Conservation (phyloP, 805 yeast genomes). For the Kazachstania africana region DNA sequence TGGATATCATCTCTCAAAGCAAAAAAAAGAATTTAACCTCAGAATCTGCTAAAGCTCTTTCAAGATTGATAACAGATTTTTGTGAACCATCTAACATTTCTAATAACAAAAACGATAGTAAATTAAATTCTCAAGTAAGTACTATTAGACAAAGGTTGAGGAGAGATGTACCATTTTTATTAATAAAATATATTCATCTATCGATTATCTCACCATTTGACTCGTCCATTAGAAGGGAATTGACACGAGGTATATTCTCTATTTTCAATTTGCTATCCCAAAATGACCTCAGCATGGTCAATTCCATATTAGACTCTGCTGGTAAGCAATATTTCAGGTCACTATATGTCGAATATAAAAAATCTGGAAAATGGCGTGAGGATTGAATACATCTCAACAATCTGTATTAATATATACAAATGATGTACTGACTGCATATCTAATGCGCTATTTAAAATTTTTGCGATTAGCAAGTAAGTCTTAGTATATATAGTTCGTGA, state of each 20-base stretch:
- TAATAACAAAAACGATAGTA: conserved; percentile 20
- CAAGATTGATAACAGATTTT: conserved; percentile 51
- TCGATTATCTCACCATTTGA: conserved; percentile 41
- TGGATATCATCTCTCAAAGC: conserved; percentile 34
- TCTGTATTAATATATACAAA: too few relatives aligned
- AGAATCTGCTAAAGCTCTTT: conserved; percentile 35
- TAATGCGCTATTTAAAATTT: too few relatives aligned
- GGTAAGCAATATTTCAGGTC: conserved; percentile 58
- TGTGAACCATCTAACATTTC: conserved; percentile 51
- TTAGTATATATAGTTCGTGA: too few relatives aligned
- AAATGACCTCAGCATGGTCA: conserved; percentile 51
- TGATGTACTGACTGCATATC: too few relatives aligned
- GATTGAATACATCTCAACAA: conserved; percentile 25
- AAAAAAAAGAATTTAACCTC: conserved; percentile 12
- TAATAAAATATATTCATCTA: conserved; percentile 46
- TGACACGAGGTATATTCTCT: conserved; percentile 46
- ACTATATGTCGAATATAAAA: conserved; percentile 61
- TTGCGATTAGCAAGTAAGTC: too few relatives aligned
- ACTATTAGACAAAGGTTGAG: conserved; percentile 50
- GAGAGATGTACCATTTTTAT: conserved; percentile 46
- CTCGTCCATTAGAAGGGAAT: conserved; percentile 33
- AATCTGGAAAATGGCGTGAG: conserved; percentile 73
- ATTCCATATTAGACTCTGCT: conserved; percentile 52
- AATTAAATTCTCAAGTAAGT: conserved; percentile 44
- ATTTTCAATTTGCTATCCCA: conserved; percentile 60